Evolutionary conservation across 192 early-diverging fungal genomes (phyloP), one percentile per base, ranked within the genome.

Genomic region (Ambispora gerdemannii): DNA sequence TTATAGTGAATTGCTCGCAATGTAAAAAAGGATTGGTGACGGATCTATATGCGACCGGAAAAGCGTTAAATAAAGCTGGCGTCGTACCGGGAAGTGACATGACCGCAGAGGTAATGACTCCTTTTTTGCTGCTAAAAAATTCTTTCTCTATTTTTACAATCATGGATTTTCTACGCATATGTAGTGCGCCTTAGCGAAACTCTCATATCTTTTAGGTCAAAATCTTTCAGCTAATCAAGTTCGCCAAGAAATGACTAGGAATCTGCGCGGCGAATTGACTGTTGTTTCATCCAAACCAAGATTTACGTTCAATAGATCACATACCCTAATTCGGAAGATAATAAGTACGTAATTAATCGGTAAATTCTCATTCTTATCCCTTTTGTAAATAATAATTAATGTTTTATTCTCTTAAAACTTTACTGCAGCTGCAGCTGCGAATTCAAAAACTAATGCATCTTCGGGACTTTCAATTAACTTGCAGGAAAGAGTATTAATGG

Each of bases 1-100:
- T 98, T 11, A 93, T 99, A 73, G 94, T 99, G 63, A 99, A 98
- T 73, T 95, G 94, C 59, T 92, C 96, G 11, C 96, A 95, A 78
- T 94, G 91, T 69, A 88, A 86, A 72, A 84, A 85, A 4, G 96
- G 93, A 4, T 77, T 92, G 30, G 96, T 98, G 2, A 93, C 93
- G 0, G 95, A 95, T 74, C 64, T 87, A 2, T 98, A 98, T 69
- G 93, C 91, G 7, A 95, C 95, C 0, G 93, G 93, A 8, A 92
- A 92, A 38, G 92, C 90, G 1, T 74, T 98, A 15, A 75, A 88
- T n/a, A 81, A 81, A 34, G 84, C 89, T 25, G 89, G 91, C 49
- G 92, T 96, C 19, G 87, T 96, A 10, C 87, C 94, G 4, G 93
- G 94, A n/a, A 83, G 86, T 20, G 95, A 98, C 74, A 95, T 96